These are phyloP conservation scores for Funneliformis mosseae DNA, from an alignment of 192 early-diverging fungal species.

Conservation along the genomic window DNA sequence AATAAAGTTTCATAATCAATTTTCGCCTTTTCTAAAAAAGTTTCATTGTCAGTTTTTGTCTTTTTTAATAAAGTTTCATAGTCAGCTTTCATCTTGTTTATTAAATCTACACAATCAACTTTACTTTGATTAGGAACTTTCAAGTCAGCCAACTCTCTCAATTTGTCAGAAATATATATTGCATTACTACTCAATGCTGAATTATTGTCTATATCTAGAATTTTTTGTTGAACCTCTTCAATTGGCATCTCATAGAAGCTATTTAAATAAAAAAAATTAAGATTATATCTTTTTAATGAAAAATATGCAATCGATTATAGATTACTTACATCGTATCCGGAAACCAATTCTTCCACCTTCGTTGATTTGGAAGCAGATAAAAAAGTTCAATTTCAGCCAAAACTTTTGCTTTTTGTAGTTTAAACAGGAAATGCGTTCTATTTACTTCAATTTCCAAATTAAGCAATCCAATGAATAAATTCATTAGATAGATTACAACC, in stretches of 20 bases:
- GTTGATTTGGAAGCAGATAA: not conserved
- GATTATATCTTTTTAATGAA: not conserved
- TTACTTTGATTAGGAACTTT: no score
- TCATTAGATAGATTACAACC: not conserved
- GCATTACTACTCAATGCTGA: no score
- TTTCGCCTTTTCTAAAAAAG: no score
- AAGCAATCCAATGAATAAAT: slow-evolving; percentile 5
- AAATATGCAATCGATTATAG: not conserved
- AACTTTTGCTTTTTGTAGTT: not conserved
- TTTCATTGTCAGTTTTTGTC: no score
- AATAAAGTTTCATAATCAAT: no score
- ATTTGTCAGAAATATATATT: no score
- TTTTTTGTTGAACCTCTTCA: not conserved
- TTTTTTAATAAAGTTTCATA: no score
- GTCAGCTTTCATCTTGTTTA: no score
- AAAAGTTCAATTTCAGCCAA: slow-evolving; percentile 6
- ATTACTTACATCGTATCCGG: not conserved
- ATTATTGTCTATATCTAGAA: not conserved
- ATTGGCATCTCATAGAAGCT: not conserved
- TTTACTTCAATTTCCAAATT: not conserved
- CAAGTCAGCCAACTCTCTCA: no score
- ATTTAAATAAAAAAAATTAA: not conserved
- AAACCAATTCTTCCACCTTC: not conserved
- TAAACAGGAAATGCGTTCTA: not conserved
- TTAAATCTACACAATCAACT: no score